phyloP scores from a whole-genome alignment of 805 yeast species.

The Candida ascalaphidarum region DNA sequence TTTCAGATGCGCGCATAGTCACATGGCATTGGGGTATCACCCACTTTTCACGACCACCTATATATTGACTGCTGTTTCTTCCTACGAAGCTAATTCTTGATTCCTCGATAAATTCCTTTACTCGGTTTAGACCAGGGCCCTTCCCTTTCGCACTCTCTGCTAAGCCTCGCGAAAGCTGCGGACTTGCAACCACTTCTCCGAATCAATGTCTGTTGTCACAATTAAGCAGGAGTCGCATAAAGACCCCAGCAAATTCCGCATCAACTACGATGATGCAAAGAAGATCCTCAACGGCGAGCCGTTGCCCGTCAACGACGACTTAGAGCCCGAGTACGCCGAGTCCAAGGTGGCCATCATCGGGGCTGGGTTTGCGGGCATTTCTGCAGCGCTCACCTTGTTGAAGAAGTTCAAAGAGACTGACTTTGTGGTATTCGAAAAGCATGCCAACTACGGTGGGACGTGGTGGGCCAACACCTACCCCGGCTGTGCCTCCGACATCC shows the following conservation, averaged over 20 bases:
- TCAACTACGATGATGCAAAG: slow-evolving; percentile 17
- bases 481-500: slow-evolving; percentile 37
- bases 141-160: no score
- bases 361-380: slow-evolving; percentile 33
- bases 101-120: no score
- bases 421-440: slow-evolving; percentile 29
- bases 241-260: slow-evolving; percentile 22
- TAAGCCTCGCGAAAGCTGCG: no score
- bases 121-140: no score
- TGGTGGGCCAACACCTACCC: slow-evolving; percentile 40
- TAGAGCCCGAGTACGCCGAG: slow-evolving; percentile 4
- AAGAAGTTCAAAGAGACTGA: slow-evolving; percentile 19
- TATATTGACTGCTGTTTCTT: no score
- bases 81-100: no score
- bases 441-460: slow-evolving; percentile 32
- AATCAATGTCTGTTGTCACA: slow-evolving; percentile 22
- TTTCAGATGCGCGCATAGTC: no score
- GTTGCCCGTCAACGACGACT: slow-evolving; percentile 7
- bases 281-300: slow-evolving; percentile 16
- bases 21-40: no score
- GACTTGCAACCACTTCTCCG: no score
- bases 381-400: slow-evolving; percentile 18
- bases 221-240: slow-evolving; percentile 21
- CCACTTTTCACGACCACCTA: no score
- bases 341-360: slow-evolving; percentile 31